A percentile compares a stretch with the other conserved stretches of the same genome.
These are phyloP conservation scores for Naganishia vishniacii DNA, from an alignment of 768 basidiomycete genomes.

Conservation along the genomic window DNA sequence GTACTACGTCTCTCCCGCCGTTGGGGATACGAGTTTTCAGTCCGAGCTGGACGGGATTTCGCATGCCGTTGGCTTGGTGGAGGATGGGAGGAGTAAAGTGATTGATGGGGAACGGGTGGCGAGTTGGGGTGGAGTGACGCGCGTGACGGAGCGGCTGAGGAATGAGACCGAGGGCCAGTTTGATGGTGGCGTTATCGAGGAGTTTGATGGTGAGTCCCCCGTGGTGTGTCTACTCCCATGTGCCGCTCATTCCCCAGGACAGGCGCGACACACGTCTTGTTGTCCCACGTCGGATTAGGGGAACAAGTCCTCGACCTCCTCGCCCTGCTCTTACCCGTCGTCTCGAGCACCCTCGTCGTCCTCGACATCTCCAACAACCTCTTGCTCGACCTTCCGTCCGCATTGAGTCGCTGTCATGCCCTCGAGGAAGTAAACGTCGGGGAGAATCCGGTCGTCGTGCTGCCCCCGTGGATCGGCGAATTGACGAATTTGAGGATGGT, in stretches of 20 bases:
- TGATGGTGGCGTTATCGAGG: constrained; percentile 33
- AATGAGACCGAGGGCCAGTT: constrained; percentile 22
- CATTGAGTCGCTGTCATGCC: constrained; percentile 68
- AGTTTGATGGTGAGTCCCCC: constrained; percentile 55
- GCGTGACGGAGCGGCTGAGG: constrained; percentile 29
- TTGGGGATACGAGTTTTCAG: neutral
- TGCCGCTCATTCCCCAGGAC: constrained; percentile 49
- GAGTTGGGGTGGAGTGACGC: constrained; percentile 39
- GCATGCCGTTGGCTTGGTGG: constrained; percentile 38
- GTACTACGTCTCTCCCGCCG: too few species aligned
- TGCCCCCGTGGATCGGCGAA: constrained; percentile 80
- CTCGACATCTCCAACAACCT: constrained; percentile 90
- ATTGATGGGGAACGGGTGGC: constrained; percentile 35
- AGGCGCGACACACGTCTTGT: constrained; percentile 91
- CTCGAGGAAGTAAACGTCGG: constrained; percentile 93
- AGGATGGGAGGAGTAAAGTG: constrained; percentile 39
- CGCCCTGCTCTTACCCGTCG: constrained; percentile 62
- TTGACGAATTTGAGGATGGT: constrained; percentile 74
- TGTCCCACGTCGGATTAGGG: constrained; percentile 74
- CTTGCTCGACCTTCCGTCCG: constrained; percentile 72
- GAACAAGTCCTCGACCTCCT: constrained; percentile 68
- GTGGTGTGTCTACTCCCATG: neutral
- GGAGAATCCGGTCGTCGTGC: constrained; percentile 79
- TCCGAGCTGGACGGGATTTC: constrained; percentile 18
- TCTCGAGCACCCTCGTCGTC: constrained; percentile 72